Conservation (phyloP, 164 flowering plant genomes). For the Magnolia kwangsiensis region DNA sequence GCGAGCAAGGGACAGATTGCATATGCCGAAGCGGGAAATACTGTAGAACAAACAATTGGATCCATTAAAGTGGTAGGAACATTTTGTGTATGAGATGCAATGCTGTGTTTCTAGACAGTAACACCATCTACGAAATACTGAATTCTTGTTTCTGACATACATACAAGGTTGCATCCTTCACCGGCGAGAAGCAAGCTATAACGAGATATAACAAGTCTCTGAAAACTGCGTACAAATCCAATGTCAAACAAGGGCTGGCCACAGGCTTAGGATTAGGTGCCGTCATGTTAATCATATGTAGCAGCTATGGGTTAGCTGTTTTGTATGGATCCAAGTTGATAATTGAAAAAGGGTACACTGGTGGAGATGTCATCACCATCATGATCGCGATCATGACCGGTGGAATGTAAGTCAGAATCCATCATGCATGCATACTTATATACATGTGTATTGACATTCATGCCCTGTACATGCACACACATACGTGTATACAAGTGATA, state of each 20-base stretch:
- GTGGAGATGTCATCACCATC: slow-evolving; percentile 7
- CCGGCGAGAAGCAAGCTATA: slow-evolving; percentile 9
- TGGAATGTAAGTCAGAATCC: slow-evolving; percentile 49
- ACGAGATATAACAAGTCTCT: slow-evolving; percentile 2
- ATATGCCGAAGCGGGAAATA: slow-evolving; percentile 2
- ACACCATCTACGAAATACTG: neutral
- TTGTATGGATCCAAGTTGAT: slow-evolving; percentile 8
- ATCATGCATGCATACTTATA: neutral
- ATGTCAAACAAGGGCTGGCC: slow-evolving; percentile 3
- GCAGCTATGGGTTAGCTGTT: slow-evolving; percentile 6
- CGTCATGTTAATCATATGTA: slow-evolving; percentile 6
- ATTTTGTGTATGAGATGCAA: neutral
- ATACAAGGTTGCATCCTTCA: slow-evolving; percentile 7
- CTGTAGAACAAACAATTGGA: slow-evolving; percentile 6
- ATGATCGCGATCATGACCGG: slow-evolving; percentile 20
- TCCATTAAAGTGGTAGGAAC: slow-evolving; percentile 4
- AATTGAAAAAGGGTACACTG: slow-evolving; percentile 8
- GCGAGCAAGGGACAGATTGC: slow-evolving; percentile 3
- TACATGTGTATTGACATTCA: neutral
- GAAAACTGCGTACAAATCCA: neutral
- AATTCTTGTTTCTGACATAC: neutral
- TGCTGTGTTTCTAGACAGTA: neutral
- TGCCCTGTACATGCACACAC: neutral
- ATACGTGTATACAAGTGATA: too few species aligned
- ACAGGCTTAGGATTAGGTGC: slow-evolving; percentile 3